Evolutionary conservation across 2,329 filamentous ascomycete species (phyloP), one percentile per base, ranked within the genome.

Genomic region (Corinectria fuckeliana): DNA sequence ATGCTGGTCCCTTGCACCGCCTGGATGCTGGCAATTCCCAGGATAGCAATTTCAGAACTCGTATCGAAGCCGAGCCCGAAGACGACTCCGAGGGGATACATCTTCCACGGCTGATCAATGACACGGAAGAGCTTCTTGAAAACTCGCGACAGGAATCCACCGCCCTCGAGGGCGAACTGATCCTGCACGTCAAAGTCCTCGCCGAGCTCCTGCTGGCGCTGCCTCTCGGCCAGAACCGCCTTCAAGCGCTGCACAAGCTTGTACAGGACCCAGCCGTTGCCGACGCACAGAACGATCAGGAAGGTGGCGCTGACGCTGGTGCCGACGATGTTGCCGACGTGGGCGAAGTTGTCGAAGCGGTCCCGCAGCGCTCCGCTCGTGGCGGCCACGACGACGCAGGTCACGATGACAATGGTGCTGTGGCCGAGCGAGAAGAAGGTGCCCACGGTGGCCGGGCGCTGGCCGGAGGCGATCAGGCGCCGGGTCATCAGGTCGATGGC

Each of bases 401-500:
- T 98, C 65, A 96, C 81, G 57, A 97, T 82, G 21, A 98, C 94
- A 68, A 98, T 92, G 3, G 94, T 97, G 21, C 91, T 96, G 77
- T 98, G 94, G 0, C 95, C 94, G 0, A 98, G 84, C 0, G 91
- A 94, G 80, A 99, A 98, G 74, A 92, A 98, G 1, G 92, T 97
- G 41, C 94, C 95, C 1, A 98, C 94, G 0, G 93, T 94, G 10
- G 96, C 93, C 2, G 94, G 93, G 2, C 87, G 86, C 72, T 95
- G 92, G 16, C 92, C 93, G 0, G 91, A 86, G 0, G 93, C 93
- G 34, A 98, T 87, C 21, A 98, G 85, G 6, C 94, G 88, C 3
- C 95, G 85, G 1, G 95, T 98, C 89, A 96, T 96, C 34, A 98
- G 85, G 76, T 98, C 94, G 70, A 98, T 99, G 63, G 93, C 94